Conservation (phyloP, 495 filamentous ascomycete genomes). For the Xylaria grammica region DNA sequence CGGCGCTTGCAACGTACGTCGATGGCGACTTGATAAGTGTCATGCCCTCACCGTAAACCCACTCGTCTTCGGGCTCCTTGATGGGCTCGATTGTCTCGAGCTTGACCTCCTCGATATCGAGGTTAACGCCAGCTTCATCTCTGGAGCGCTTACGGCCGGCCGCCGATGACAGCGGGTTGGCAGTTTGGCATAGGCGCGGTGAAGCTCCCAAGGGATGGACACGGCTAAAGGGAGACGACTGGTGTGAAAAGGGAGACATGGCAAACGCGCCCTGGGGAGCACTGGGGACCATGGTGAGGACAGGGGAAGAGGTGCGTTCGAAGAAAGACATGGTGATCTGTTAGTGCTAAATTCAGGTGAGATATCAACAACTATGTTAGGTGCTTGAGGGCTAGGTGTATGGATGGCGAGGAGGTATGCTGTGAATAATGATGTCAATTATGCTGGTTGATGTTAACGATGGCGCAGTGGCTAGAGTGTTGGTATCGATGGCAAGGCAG, state of each 20-base stretch:
- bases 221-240: slow-evolving; percentile 48
- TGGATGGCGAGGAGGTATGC: not conserved
- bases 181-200: slow-evolving; percentile 27
- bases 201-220: slow-evolving; percentile 30
- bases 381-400: slow-evolving; percentile 15
- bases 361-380: slow-evolving; percentile 36
- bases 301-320: slow-evolving; percentile 56
- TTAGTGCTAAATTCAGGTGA: slow-evolving; percentile 41
- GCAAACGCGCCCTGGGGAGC: slow-evolving; percentile 53
- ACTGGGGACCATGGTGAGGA: slow-evolving; percentile 56
- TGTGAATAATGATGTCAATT: slow-evolving; percentile 12
- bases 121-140: slow-evolving; percentile 64
- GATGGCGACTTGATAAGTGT: slow-evolving; percentile 70
- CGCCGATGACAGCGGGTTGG: slow-evolving; percentile 35
- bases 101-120: slow-evolving; percentile 51
- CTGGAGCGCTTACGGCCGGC: slow-evolving; percentile 67
- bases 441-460: slow-evolving; percentile 27
- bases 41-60: slow-evolving; percentile 76
- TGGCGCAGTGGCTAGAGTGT: slow-evolving; percentile 26
- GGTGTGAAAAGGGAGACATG: slow-evolving; percentile 46
- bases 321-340: slow-evolving; percentile 54
- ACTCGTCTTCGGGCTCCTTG: slow-evolving; percentile 60
- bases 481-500: slow-evolving; percentile 18
- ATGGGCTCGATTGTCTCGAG: slow-evolving; percentile 41
- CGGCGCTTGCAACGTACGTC: slow-evolving; percentile 66